Percentiles rank a stretch among this genome's conserved stretches.
Evolutionary conservation across 192 early-diverging fungal genomes (phyloP).

Genomic region (Mortierella hygrophila): DNA sequence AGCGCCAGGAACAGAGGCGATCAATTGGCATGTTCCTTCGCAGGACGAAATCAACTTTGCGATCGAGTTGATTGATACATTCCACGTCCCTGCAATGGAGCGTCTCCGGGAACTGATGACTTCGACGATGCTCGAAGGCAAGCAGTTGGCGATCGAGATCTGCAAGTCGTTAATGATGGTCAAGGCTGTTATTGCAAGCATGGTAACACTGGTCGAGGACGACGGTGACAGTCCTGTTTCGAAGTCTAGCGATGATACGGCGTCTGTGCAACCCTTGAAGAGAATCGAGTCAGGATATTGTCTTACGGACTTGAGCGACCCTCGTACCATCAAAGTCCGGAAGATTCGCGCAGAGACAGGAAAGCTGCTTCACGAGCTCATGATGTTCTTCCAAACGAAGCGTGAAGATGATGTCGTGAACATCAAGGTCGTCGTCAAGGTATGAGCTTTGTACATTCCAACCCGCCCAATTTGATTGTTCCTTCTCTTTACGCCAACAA

Average conservation of each 20-base stretch:
- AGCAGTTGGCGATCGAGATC: conserved; percentile 62
- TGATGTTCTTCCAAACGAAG: conserved; percentile 61
- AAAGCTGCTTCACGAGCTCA: conserved; percentile 62
- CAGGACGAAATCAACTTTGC: conserved; percentile 77
- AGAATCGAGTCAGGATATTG: conserved; percentile 74
- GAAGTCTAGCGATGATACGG: conserved; percentile 56
- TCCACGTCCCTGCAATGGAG: conserved; percentile 60
- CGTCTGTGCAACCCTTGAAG: conserved; percentile 52
- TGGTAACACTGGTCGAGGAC: conserved; percentile 64
- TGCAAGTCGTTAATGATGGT: conserved; percentile 63
- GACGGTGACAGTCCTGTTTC: conserved; percentile 60
- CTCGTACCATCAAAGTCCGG: conserved; percentile 59
- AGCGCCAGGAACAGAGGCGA: conserved; percentile 62
- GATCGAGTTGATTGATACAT: conserved; percentile 69
- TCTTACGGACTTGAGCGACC: conserved; percentile 70
- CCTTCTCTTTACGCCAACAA: background rate
- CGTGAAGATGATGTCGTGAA: conserved; percentile 85
- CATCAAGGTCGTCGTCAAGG: conserved; percentile 75
- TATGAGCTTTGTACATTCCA: conserved; percentile 21
- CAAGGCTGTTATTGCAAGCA: conserved; percentile 68
- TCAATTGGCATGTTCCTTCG: conserved; percentile 86
- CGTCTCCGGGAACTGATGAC: conserved; percentile 60
- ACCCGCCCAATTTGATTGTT: background rate
- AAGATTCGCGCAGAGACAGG: conserved; percentile 69
- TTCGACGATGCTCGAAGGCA: conserved; percentile 45